Evolutionary conservation across 306 rosid genomes (phyloP).

Genomic region (Fagus sylvatica): DNA sequence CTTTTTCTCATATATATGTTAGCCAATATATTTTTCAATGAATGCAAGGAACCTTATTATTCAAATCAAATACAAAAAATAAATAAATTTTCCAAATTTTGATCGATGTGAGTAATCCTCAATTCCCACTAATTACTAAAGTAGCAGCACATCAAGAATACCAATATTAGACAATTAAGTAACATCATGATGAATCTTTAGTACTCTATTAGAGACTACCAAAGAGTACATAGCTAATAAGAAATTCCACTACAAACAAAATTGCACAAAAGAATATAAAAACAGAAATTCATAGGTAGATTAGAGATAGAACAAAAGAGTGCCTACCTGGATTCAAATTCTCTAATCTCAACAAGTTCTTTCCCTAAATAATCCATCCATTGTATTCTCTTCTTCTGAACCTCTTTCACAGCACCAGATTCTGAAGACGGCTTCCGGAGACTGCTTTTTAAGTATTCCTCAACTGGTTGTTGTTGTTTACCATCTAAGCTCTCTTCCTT

Average conservation of each 20-base stretch:
- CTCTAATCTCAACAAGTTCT: conserved; percentile 48
- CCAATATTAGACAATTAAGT: neutral
- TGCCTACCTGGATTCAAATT: conserved; percentile 47
- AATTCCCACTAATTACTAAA: neutral
- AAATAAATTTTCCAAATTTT: neutral
- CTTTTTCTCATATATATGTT: neutral
- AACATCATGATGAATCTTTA: neutral
- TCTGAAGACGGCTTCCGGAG: conserved; percentile 31
- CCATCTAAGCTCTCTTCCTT: conserved; percentile 33
- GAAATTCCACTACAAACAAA: neutral
- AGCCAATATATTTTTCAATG: neutral
- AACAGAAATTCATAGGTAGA: neutral
- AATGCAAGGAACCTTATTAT: neutral
- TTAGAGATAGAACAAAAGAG: neutral
- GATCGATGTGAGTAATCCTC: neutral
- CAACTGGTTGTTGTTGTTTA: conserved; percentile 21
- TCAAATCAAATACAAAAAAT: neutral
- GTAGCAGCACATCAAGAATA: conserved; percentile 1
- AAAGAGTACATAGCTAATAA: neutral
- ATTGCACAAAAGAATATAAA: neutral
- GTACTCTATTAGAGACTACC: neutral
- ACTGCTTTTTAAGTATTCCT: conserved; percentile 32
- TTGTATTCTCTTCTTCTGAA: conserved; percentile 41
- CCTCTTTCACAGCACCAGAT: conserved; percentile 11
- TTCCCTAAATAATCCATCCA: conserved; percentile 58